A percentile compares a stretch with the other conserved stretches of the same genome.
These are phyloP conservation scores for Aspergillus alliaceus DNA, from an alignment of 2,329 filamentous ascomycete species.

Conservation along the genomic window DNA sequence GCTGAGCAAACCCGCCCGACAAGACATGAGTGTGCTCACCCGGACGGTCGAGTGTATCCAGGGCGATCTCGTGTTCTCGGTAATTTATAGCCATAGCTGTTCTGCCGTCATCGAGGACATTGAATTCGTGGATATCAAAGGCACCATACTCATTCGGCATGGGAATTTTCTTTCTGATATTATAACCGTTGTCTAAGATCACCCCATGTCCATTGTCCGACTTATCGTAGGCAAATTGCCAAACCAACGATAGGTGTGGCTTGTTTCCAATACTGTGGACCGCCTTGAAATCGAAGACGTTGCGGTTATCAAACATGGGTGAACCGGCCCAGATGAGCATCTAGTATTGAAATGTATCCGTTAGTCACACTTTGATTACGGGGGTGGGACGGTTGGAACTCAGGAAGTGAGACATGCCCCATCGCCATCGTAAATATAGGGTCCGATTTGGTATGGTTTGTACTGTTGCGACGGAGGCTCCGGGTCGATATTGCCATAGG, in stretches of 20 bases:
- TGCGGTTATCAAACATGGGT: conserved; percentile 46
- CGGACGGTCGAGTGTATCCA: conserved; percentile 26
- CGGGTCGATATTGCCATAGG: conserved; percentile 38
- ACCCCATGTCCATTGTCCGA: conserved; percentile 47
- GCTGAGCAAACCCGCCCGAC: conserved; percentile 34
- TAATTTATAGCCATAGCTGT: conserved; percentile 28
- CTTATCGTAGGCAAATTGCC: conserved; percentile 27
- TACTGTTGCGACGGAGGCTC: conserved; percentile 25
- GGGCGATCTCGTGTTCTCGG: conserved; percentile 21
- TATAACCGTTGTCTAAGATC: conserved; percentile 49
- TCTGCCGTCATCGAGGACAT: conserved; percentile 31
- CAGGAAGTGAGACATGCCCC: conserved; percentile 31
- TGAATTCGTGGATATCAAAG: conserved; percentile 43
- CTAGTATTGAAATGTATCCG: neutral
- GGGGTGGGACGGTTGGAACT: neutral
- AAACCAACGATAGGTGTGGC: conserved; percentile 49
- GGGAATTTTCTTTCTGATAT: conserved; percentile 42
- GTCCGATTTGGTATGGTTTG: conserved; percentile 46
- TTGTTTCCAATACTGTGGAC: conserved; percentile 43
- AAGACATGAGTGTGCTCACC: conserved; percentile 25
- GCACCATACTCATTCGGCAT: conserved; percentile 21
- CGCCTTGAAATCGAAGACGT: conserved; percentile 47
- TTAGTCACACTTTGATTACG: neutral
- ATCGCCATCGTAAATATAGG: conserved; percentile 53
- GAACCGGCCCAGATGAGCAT: conserved; percentile 49